Evolutionary conservation across 306 rosid genomes (phyloP).

Genomic region (Medicago arabica): DNA sequence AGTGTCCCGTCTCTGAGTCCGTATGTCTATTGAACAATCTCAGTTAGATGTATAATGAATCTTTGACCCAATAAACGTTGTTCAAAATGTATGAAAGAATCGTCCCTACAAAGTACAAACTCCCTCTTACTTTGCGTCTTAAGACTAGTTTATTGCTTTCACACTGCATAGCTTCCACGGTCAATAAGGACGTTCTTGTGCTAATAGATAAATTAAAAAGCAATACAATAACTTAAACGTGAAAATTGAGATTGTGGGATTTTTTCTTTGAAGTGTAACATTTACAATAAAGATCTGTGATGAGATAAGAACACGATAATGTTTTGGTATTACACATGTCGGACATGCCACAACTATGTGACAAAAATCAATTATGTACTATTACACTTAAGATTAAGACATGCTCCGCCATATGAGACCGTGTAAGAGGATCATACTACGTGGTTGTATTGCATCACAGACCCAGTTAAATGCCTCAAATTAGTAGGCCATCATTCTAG

Average conservation of each 20-base stretch:
- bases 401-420: neutral
- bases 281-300: neutral
- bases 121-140: neutral
- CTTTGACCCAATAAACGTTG: neutral
- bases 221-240: neutral
- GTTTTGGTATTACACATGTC: neutral
- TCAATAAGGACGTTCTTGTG: slow-evolving; percentile 10
- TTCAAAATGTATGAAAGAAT: neutral
- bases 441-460: neutral
- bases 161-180: neutral
- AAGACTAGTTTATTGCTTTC: neutral
- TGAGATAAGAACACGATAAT: neutral
- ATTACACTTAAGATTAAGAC: neutral
- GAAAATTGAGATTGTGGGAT: neutral
- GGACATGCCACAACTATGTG: neutral
- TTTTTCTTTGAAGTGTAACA: neutral
- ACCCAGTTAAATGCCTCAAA: neutral
- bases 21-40: neutral
- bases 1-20: neutral
- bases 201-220: neutral
- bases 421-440: neutral
- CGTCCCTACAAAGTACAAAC: neutral
- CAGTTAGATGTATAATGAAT: slow-evolving; percentile 3
- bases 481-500: neutral
- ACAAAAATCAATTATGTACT: neutral